Base-by-base conservation (phyloP, 257 asterid species). In the Eustoma russellianum region DNA sequence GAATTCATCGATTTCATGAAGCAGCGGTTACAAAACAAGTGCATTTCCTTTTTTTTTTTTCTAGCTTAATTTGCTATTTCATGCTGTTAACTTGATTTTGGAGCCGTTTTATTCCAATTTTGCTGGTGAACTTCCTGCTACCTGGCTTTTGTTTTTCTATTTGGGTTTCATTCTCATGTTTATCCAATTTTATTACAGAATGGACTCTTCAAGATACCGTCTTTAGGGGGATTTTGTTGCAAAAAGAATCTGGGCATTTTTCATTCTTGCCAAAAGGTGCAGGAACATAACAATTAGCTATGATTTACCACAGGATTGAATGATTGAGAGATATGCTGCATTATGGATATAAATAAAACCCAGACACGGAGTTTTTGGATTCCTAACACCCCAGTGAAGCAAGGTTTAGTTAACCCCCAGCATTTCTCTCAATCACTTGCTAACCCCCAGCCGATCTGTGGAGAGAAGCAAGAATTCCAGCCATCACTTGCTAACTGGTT, bases 341-440 rank as follows among this genome's bases (percentile, higher is more conserved):
- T 24, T 24, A 24, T 24, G 30, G 30, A 24, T 24, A 24, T 24
- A 24, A 24, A 24, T 24, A 24, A 24, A 24, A 24, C 30, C 30
- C 30, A 75, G 60, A 56, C 50, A 43, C 70, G 69, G 57, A 57
- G 60, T 54, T 66, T 75, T 13, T 80, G 94, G 97, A 54, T 83
- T 50, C 92, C 92, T 7, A 50, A 56, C 50, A 85, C 95, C 61
- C 94, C 95, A 0, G 79, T 77, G 38, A 81, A 83, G 70, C 70
- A 9, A 44, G 57, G 13, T 48, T 46, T n/a, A n/a, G n/a, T n/a
- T n/a, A n/a, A n/a, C n/a, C n/a, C n/a, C n/a, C n/a, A n/a, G n/a
- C n/a, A n/a, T n/a, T n/a, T n/a, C n/a, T n/a, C n/a, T n/a, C n/a
- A n/a, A n/a, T n/a, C n/a, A n/a, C n/a, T n/a, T n/a, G n/a, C 59